Evolutionary conservation across 306 rosid species (phyloP), one percentile per base, ranked within the genome.

Genomic region (Mimosa bimucronata): DNA sequence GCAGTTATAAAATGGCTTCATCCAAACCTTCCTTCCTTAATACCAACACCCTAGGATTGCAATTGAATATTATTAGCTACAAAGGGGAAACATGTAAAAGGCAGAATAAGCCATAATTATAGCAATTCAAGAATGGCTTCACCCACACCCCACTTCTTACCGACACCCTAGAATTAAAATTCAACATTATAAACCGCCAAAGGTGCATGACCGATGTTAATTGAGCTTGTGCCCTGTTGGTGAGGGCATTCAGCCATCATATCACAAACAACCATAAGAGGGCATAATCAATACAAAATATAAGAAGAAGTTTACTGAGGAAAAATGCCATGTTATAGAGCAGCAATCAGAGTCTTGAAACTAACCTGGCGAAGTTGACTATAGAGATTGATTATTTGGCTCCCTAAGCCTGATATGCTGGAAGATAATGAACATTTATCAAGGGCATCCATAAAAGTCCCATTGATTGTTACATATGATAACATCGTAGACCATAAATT

Each of bases 331-430:
- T 25, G 48, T 65, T 65, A 45, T 66, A 71, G 45, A 64, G 52
- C 70, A 76, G 40, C 26, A 37, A 79, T 84, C 78, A 83, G 71
- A 70, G 76, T 78, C 67, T 61, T 55, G 28, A 70, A 65, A 87
- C 92, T 14, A 85, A 94, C 98, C 98, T 92, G 97, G 61, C 98
- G 95, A 80, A 92, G 92, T 87, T 94, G 94, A 83, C 97, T 64
- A 67, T 91, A 92, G 79, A 94, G 90, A 77, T 75, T 74, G 81
- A 92, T 68, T 81, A 90, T 83, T 79, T 88, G 95, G 80, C 95
- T 88, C 46, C 94, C 97, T 83, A 88, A 83, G 30, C 85, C 83
- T 55, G 81, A 77, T 74, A 91, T 75, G 74, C 77, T 86, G 37
- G 85, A 83, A 72, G 85, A 66, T 75, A 90, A 79, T 61, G 88